Evolutionary conservation across 1,139 yeast species (phyloP), one percentile per base, ranked within the genome.

Genomic region (Suhomyces ambrosiae): DNA sequence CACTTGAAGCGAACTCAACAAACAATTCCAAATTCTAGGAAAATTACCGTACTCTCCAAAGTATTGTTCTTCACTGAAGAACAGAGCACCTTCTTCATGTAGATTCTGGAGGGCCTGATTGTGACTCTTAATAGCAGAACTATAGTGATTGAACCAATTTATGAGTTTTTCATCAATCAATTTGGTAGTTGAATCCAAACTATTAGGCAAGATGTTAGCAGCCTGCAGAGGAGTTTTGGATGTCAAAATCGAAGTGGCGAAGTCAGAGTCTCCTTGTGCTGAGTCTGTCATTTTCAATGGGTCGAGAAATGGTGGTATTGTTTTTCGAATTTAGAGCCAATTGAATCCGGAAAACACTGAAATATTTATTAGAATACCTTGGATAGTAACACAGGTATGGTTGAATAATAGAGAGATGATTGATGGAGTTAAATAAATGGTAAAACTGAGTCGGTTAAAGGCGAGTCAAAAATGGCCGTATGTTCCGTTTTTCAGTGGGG

Each of bases 11-110:
- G 76, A 71, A 26, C 67, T 67, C 24, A 82, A 58, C 29, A 81
- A 66, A 30, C 80, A 71, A 42, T 70, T 68, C 87, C 88, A 83
- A 37, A 82, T 56, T 32, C 72, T 72, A 19, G 75, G 68, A 36
- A 80, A 65, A 37, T 76, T 66, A 18, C 87, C 86, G 43, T 79
- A 69, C 37, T 82, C 74, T n/a, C 53, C 51, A 15, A 42, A 28
- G 36, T 38, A 41, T 23, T 47, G 45, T 1, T 43, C 45, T n/a
- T 34, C 29, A 9, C 34, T 25, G 34, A 49, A 49, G 30, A 49
- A 42, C 14, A 18, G 36, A 26, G 40, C 26, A 3, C 52, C 52
- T 8, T 41, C 41, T 3, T 42, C 45, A n/a, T 38, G 16, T 44
- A 53, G 43, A 32, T 46, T 32, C 30, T 46, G 44, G 32, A 50